phyloP scores from a whole-genome alignment of 1,284 basidiomycete genomes.

The Phenoliferia sp. region DNA sequence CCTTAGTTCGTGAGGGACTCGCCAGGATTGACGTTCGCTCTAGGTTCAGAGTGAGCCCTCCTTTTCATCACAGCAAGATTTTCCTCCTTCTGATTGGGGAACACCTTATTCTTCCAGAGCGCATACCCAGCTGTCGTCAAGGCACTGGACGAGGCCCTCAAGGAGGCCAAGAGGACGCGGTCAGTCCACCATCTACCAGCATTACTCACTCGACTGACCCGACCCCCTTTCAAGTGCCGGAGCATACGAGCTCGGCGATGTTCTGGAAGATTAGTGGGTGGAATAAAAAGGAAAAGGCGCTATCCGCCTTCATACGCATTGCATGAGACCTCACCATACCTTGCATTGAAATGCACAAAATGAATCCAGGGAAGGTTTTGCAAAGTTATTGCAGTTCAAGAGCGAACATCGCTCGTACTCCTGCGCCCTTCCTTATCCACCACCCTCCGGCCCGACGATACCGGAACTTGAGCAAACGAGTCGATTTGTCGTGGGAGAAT shows the following conservation, averaged over 20 bases:
- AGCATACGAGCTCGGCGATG: conserved; percentile 30
- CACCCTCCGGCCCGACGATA: background rate
- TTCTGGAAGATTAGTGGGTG: conserved; percentile 8
- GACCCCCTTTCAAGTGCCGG: background rate
- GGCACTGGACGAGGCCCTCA: conserved; percentile 31
- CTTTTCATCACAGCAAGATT: no score
- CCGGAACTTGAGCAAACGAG: conserved; percentile 7
- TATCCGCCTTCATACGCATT: no score
- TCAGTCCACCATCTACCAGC: background rate
- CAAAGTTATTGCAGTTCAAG: no score
- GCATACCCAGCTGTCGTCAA: conserved; percentile 34
- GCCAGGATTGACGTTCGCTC: conserved; percentile 31
- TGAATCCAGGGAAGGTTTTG: no score
- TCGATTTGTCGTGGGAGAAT: no score
- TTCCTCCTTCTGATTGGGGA: background rate
- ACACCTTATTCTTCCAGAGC: background rate
- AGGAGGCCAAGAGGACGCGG: conserved; percentile 29
- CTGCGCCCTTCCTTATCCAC: background rate
- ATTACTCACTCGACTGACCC: background rate
- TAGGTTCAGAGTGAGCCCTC: conserved; percentile 16
- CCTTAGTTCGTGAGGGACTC: conserved; percentile 33
- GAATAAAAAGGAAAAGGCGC: background rate
- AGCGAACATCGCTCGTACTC: no score
- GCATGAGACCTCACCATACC: no score
- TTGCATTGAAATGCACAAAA: no score